Evolutionary conservation across 202 grass and related monocot species (phyloP).

Genomic region (Schoenoplectus tabernaemontani): DNA sequence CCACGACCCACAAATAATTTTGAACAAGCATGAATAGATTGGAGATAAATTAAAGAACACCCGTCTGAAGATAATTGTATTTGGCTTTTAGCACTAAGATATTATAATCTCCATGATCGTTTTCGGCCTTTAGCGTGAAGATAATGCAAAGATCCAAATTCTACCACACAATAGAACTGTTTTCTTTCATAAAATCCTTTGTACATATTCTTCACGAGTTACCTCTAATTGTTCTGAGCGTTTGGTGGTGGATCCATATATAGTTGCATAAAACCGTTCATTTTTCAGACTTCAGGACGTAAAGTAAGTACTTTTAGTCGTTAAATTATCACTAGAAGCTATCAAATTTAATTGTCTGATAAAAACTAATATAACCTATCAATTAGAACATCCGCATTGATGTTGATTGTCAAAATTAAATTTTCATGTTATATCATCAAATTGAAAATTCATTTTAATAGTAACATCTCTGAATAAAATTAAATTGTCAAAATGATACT

Average conservation of each 20-base stretch:
- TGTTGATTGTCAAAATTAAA: too few relatives aligned
- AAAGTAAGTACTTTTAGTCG: not conserved
- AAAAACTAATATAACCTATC: too few relatives aligned
- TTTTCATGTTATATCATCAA: too few relatives aligned
- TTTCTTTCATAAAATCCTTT: not conserved
- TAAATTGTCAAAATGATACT: too few relatives aligned
- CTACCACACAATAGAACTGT: not conserved
- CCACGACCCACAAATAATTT: not conserved
- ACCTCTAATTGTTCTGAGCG: not conserved
- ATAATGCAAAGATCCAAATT: not conserved
- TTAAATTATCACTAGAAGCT: too few relatives aligned
- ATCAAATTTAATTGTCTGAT: too few relatives aligned
- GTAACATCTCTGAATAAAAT: too few relatives aligned
- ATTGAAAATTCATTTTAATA: too few relatives aligned
- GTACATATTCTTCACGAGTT: not conserved
- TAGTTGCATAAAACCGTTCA: not conserved
- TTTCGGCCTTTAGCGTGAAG: not conserved
- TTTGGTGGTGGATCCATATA: not conserved
- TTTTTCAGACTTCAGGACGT: not conserved
- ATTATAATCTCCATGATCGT: not conserved
- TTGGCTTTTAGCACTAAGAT: not conserved
- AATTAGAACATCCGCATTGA: too few relatives aligned
- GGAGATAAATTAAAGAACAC: not conserved
- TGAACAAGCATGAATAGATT: not conserved
- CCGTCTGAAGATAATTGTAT: not conserved